Evolutionary conservation across 2,329 filamentous ascomycete genomes (phyloP), one percentile per base, ranked within the genome.

Genomic region (Botryosphaeria dothidea): DNA sequence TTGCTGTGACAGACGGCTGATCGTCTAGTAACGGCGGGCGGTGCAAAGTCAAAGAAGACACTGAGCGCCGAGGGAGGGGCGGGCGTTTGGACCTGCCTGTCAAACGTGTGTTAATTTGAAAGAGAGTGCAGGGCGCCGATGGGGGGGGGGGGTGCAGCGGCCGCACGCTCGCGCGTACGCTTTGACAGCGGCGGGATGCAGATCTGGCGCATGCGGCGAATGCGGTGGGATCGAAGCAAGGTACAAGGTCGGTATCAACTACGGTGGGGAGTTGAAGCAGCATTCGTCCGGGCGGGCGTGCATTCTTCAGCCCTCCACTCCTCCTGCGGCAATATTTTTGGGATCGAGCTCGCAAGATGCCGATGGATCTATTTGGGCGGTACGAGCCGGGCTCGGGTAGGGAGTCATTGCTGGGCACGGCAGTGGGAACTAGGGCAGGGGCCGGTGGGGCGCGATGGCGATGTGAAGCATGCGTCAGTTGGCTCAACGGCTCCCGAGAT

Each of bases 351-450:
- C 21, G 46, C 29, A 52, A 29, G 49, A 27, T 34, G 34, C 17
- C 29, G 49, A 31, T 34, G 29, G 52, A 56, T 56, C 52, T 56
- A 17, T 27, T 21, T 56, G 52, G 52, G 34, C 52, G 52, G 52
- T 41, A 56, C 52, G 52, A 56, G 52, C 52, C 52, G 52, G 52
- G 34, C 36, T 34, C 15, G 27, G 31, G 52, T 36, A 38, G 34
- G 21, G 19, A 15, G 52, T 29, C 17, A 29, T 34, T 27, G 19
- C 21, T 27, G 23, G 49, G 34, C 52, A 41, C 21, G 52, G 52
- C 34, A 31, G 29, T 41, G 52, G 25, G 21, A 56, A 56, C 52
- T 6, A 56, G 31, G 21, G 52, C 23, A 54, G 51, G 51, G 51
- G n/a, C 31, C 7, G 23, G 52, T 41, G 31, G 52, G 52, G 52